Evolutionary conservation across 441 rosid genomes (phyloP).

Genomic region (Bruguiera hainesii): DNA sequence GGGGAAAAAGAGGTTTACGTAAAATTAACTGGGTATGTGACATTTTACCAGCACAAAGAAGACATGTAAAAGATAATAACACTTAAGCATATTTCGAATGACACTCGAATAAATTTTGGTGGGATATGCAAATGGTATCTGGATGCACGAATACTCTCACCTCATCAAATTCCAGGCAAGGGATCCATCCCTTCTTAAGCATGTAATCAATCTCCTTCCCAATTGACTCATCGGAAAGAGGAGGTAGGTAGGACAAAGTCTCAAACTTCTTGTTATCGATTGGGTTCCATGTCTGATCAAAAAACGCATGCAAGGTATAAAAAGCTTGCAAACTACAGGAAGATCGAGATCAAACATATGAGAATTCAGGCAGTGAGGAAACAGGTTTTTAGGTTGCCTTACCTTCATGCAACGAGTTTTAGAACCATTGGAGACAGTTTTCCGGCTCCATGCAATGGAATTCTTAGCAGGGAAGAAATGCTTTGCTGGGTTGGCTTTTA

Average conservation of each 20-base stretch:
- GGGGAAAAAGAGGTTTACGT: no score
- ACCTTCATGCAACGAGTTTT: slow-evolving; percentile 55
- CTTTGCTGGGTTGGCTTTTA: slow-evolving; percentile 27
- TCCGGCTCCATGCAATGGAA: slow-evolving; percentile 36
- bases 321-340: not conserved
- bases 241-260: slow-evolving; percentile 62
- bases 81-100: not conserved
- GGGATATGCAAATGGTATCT: not conserved
- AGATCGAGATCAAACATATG: not conserved
- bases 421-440: slow-evolving; percentile 51
- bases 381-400: slow-evolving; percentile 1
- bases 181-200: slow-evolving; percentile 62
- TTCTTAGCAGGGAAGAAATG: slow-evolving; percentile 27
- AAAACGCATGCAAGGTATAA: not conserved
- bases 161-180: slow-evolving; percentile 71
- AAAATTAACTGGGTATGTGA: no score
- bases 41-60: no score
- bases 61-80: no score
- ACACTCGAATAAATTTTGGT: not conserved
- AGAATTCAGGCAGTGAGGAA: not conserved
- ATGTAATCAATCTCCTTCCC: slow-evolving; percentile 62
- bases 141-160: slow-evolving; percentile 17
- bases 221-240: slow-evolving; percentile 53
- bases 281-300: slow-evolving; percentile 62
- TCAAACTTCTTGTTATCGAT: slow-evolving; percentile 65